These are phyloP conservation scores for Nitzschia sp. DNA, from an alignment of 108 stramenopile species.

Conservation along the genomic window DNA sequence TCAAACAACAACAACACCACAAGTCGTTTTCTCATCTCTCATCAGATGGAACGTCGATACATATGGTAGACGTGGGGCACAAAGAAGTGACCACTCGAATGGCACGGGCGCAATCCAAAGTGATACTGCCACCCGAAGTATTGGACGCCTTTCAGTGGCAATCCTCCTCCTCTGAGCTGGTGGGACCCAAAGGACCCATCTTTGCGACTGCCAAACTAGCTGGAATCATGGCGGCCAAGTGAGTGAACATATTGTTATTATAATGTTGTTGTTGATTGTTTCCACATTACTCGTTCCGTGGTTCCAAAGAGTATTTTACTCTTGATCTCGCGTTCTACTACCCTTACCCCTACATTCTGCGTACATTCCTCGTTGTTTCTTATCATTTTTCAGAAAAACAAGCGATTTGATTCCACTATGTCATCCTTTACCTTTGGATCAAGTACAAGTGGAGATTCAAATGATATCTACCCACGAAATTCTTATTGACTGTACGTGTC, in stretches of 20 bases:
- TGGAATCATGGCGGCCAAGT: constrained; percentile 89
- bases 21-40: constrained; percentile 64
- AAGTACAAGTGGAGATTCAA: constrained; percentile 68
- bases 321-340: no score
- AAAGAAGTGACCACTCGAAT: constrained; percentile 57
- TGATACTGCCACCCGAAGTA: constrained; percentile 66
- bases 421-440: constrained; percentile 80
- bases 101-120: constrained; percentile 65
- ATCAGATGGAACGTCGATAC: constrained; percentile 40
- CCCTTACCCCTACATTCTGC: no score
- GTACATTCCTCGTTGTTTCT: background rate
- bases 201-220: constrained; percentile 83
- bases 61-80: constrained; percentile 83
- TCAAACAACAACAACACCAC: constrained; percentile 24
- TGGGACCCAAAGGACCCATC: constrained; percentile 85
- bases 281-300: no score
- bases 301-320: no score
- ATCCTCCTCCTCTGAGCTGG: constrained; percentile 43
- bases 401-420: constrained; percentile 84
- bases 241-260: constrained; percentile 27
- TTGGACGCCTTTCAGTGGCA: constrained; percentile 43
- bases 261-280: background rate
- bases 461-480: constrained; percentile 31
- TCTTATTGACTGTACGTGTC: constrained; percentile 76
- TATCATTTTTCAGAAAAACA: constrained; percentile 52